Conservation (phyloP, 441 rosid genomes). For the Gossypium laxum region DNA sequence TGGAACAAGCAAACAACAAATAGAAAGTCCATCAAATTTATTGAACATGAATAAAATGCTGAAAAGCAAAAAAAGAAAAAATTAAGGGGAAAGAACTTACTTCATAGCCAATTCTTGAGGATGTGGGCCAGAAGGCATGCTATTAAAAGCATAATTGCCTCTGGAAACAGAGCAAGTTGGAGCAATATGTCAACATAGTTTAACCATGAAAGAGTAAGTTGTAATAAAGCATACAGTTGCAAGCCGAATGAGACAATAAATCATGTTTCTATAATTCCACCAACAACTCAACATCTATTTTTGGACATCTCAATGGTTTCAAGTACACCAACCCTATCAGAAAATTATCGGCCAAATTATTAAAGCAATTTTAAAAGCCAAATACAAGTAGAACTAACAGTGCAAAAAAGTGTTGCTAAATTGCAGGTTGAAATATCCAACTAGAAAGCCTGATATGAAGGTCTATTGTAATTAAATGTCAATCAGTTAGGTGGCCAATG, state of each 20-base stretch:
- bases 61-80: not conserved
- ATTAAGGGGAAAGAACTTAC: constrained; percentile 13
- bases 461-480: not conserved
- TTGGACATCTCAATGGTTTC: not conserved
- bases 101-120: constrained; percentile 32
- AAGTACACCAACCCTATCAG: not conserved
- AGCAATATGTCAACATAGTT: not conserved
- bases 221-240: constrained; percentile 1
- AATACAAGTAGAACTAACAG: not conserved
- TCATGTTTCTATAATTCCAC: not conserved
- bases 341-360: not conserved
- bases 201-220: not conserved
- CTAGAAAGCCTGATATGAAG: constrained; percentile 3
- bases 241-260: not conserved
- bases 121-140: constrained; percentile 25
- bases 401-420: not conserved
- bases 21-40: constrained; percentile 9
- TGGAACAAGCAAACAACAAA: constrained; percentile 18
- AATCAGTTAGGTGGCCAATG: constrained; percentile 1
- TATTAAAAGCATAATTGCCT: constrained; percentile 28
- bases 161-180: constrained; percentile 20
- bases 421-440: constrained; percentile 2
- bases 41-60: not conserved
- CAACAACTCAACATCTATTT: not conserved
- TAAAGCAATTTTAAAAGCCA: not conserved